A percentile compares a stretch with the other conserved stretches of the same genome.
Conservation (phyloP, 2,329 filamentous ascomycete species). For the Penicillium decumbens region DNA sequence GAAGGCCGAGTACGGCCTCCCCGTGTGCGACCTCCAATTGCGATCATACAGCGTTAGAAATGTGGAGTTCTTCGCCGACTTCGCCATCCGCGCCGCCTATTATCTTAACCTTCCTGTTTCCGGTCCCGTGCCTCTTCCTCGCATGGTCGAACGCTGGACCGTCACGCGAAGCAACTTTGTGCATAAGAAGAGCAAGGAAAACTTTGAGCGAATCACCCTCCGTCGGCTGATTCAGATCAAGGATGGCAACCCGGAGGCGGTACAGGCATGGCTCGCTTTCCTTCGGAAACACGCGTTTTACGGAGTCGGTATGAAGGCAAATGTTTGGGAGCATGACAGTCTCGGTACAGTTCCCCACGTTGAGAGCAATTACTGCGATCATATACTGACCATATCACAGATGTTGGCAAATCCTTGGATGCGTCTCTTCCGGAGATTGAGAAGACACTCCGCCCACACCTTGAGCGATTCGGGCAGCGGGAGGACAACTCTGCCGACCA, state of each 20-base stretch:
- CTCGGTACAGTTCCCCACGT: conserved; percentile 52
- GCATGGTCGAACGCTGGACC: conserved; percentile 88
- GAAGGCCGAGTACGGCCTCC: conserved; percentile 68
- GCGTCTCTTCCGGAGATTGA: conserved; percentile 35
- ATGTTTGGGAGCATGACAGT: conserved; percentile 82
- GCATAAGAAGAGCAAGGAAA: conserved; percentile 96
- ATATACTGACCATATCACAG: conserved; percentile 26
- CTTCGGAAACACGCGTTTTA: conserved; percentile 88
- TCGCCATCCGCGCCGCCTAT: conserved; percentile 89
- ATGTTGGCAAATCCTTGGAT: conserved; percentile 42
- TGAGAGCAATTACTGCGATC: not conserved
- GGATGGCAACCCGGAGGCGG: conserved; percentile 81
- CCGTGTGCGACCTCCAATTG: conserved; percentile 84
- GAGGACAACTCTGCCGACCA: conserved; percentile 26
- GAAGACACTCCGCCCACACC: conserved; percentile 37
- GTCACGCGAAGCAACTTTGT: conserved; percentile 86
- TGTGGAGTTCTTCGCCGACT: conserved; percentile 91
- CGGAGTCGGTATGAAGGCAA: conserved; percentile 98
- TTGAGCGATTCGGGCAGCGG: conserved; percentile 42
- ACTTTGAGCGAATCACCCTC: conserved; percentile 88
- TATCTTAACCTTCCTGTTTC: conserved; percentile 82
- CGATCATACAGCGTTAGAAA: conserved; percentile 87
- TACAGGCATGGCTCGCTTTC: conserved; percentile 89
- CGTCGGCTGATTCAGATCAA: conserved; percentile 85
- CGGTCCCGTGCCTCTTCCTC: conserved; percentile 79